Evolutionary conservation across 371 early-diverging fungal species (phyloP), one percentile per base, ranked within the genome.

Genomic region (Mortierella sp.): DNA sequence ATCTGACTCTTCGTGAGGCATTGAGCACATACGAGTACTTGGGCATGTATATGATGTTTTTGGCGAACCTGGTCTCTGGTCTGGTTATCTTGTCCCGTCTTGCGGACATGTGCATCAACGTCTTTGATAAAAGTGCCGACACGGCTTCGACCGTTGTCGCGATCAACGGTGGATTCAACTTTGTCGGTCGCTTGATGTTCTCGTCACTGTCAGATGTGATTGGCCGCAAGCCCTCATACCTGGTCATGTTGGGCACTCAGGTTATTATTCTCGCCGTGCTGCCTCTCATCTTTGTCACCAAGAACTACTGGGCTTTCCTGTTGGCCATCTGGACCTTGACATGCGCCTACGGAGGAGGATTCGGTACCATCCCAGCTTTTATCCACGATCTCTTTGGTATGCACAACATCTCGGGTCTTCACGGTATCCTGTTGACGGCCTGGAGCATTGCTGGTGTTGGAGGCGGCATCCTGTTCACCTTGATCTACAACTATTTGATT

Each of bases 311-410:
- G 89, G 89, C 88, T 3, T 93, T 91, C 86, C 78, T 93, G 28
- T 65, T 84, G 44, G 83, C 90, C 38, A 83, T 92, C 70, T 92
- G 91, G 90, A 80, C 88, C 9, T 80, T 91, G 38, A 91, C 91
- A 9, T 80, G 89, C n/a, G 91, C 90, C 87, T 92, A 92, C 50
- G 93, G 93, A 38, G 92, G 91, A 26, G 95, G 94, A 11, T 94
- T 93, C 65, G 95, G 93, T 28, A 90, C 93, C 80, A 94, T 94
- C 60, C 95, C 94, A 0, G 94, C 94, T 9, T 94, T 93, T 80
- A 89, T 94, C 3, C 89, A 93, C 63, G 95, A 94, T 75, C 90
- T 93, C 90, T 94, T 92, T 80, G 93, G 94, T 4, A 85, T 90
- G 83, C 92, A 90, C 87, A 94, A 94, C 83, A 92, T 92, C 57